Base-by-base conservation (phyloP, 208 protist species). In the Phytomonas sp. region DNA sequence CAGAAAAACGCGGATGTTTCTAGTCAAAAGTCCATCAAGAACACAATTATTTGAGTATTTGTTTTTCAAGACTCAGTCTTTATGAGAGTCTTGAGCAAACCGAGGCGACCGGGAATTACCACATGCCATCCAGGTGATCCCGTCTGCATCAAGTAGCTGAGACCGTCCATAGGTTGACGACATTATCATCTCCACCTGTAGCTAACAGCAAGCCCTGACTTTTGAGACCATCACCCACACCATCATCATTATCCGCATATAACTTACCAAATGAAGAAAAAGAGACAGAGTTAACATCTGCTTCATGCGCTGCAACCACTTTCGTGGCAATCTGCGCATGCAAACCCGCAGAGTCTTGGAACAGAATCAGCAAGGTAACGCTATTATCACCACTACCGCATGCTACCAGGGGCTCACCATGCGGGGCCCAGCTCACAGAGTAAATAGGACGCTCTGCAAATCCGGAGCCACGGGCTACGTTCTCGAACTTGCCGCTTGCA, bases 341-440 rank as follows among this genome's bases (percentile, higher is more conserved):
- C 63, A 81, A 78, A 9, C 72, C 75, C 4, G 60, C 59, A 20
- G 59, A 63, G 33, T 77, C 46, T n/a, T 80, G 62, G 73, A 81
- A 77, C 28, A 92, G 75, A n/a, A 76, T 70, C 32, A 96, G 67
- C 31, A 97, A 66, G 0, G 81, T 68, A 37, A 97, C 74, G 67
- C 83, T 86, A 74, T 96, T 87, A 76, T 97, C 92, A 15, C 90
- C 93, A 63, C 83, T 89, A 32, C 80, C 90, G 30, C 83, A 87
- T 28, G 90, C 89, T 37, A 96, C 80, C 28, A 94, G 63, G 7
- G 79, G 53, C 0, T 68, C 56, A 43, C 77, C 75, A 30, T 67
- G 71, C 13, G 73, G 84, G 8, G 84, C 82, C 91, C 93, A 97
- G 64, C 76, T 75, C 0, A 95, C 73, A 31, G 74, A 74, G 67